phyloP scores from a whole-genome alignment of 345 rosid species.

The Citrus australasica region DNA sequence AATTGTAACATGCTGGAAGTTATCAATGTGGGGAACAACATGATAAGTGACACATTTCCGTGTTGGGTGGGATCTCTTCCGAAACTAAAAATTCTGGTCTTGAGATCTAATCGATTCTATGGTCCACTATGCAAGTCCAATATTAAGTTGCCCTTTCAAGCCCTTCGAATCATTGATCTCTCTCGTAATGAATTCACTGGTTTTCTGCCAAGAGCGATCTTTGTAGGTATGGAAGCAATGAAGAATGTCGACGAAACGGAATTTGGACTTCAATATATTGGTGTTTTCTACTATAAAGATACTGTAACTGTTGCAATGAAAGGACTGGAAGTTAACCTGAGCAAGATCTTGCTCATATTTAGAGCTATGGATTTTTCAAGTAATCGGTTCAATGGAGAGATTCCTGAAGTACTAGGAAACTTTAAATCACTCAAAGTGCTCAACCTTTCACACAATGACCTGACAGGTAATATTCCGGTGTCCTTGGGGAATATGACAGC shows the following conservation, averaged over 20 bases:
- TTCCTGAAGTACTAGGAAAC: too few relatives aligned
- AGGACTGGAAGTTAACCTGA: too few relatives aligned
- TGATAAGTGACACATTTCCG: slow-evolving; percentile 17
- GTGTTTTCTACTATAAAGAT: neutral
- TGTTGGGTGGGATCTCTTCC: slow-evolving; percentile 12
- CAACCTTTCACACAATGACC: neutral
- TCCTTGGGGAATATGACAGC: too few relatives aligned
- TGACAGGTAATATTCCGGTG: too few relatives aligned
- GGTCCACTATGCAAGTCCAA: neutral
- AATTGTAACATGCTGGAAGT: slow-evolving; percentile 4
- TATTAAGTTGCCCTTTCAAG: neutral
- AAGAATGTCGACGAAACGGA: neutral
- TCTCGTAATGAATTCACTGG: neutral
- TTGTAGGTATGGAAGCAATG: neutral
- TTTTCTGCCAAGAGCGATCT: neutral
- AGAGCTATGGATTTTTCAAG: too few relatives aligned
- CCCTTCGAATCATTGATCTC: neutral
- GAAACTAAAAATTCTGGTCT: neutral
- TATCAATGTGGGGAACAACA: slow-evolving; percentile 14
- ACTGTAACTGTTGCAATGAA: neutral
- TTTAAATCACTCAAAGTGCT: neutral
- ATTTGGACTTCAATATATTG: neutral
- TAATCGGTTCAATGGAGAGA: too few relatives aligned
- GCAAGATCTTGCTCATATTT: too few relatives aligned
- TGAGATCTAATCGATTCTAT: slow-evolving; percentile 10